Conservation (phyloP, 2,329 filamentous ascomycete species). For the Scedosporium boydii region DNA sequence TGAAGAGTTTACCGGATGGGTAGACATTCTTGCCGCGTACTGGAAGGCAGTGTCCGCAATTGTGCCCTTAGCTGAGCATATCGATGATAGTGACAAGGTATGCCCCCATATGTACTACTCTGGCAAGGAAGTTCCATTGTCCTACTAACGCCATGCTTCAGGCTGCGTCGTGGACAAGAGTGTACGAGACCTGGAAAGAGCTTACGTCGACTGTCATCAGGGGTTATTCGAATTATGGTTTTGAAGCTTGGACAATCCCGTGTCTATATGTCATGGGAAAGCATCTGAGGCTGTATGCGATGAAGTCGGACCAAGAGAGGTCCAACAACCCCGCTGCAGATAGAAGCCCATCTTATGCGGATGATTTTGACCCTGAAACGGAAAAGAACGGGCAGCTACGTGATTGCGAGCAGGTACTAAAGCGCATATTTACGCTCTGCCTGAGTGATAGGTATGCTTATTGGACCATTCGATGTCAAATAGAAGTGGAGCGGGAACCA, state of each 20-base stretch:
- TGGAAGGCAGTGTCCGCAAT: conserved; percentile 77
- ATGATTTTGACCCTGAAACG: conserved; percentile 69
- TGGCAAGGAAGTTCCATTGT: neutral
- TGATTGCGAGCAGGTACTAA: conserved; percentile 83
- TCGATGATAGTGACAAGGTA: conserved; percentile 20
- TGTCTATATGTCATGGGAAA: conserved; percentile 82
- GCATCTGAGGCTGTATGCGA: conserved; percentile 79
- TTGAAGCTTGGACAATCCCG: conserved; percentile 87
- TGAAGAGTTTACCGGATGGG: conserved; percentile 71
- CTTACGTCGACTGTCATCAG: conserved; percentile 66
- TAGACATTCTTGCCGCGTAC: conserved; percentile 72
- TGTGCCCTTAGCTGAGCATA: conserved; percentile 51
- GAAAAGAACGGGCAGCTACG: conserved; percentile 80
- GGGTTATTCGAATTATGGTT: conserved; percentile 66
- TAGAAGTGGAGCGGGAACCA: neutral
- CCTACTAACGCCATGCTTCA: conserved; percentile 7
- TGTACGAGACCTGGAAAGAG: conserved; percentile 86
- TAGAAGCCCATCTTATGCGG: conserved; percentile 48
- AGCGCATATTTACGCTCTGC: conserved; percentile 85
- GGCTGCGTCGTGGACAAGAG: conserved; percentile 61
- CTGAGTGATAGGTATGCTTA: conserved; percentile 69
- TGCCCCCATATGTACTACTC: neutral
- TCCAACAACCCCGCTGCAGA: conserved; percentile 24
- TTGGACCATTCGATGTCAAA: neutral
- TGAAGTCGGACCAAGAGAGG: conserved; percentile 73